phyloP scores from a whole-genome alignment of 2,329 filamentous ascomycete species.

The Ascomycota sp. region DNA sequence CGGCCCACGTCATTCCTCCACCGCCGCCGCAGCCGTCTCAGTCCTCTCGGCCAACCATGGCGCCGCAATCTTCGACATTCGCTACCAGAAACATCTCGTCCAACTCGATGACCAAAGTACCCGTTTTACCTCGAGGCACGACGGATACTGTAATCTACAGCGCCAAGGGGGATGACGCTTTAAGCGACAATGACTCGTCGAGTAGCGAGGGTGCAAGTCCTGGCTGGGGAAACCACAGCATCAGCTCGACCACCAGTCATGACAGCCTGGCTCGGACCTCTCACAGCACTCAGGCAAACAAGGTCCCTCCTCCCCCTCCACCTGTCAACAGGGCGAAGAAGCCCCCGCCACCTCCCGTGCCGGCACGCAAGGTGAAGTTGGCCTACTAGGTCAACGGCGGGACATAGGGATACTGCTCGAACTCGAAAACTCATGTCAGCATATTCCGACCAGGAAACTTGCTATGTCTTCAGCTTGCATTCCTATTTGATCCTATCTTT shows the following conservation, averaged over 20 bases:
- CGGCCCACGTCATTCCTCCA: conserved; percentile 9
- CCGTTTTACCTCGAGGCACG: conserved; percentile 23
- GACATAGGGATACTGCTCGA: no score
- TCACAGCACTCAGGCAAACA: conserved; percentile 20
- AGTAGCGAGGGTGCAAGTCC: conserved; percentile 29
- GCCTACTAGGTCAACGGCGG: no score
- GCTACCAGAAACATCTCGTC: conserved; percentile 10
- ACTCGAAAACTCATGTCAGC: no score
- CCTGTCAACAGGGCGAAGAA: conserved; percentile 25
- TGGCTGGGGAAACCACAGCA: conserved; percentile 27
- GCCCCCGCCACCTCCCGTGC: conserved; percentile 15
- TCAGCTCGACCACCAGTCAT: conserved; percentile 35
- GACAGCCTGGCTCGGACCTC: conserved; percentile 20
- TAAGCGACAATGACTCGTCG: conserved; percentile 28
- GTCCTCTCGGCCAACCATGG: conserved; percentile 15
- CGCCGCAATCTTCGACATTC: conserved; percentile 19
- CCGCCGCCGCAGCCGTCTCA: conserved; percentile 13
- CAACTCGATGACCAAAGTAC: conserved; percentile 8
- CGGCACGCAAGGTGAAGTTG: conserved; percentile 10
- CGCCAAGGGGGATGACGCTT: conserved; percentile 21
- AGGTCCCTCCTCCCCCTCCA: conserved; percentile 32
- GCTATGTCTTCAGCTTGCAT: no score
- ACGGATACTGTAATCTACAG: conserved; percentile 13
- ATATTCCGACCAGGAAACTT: no score
- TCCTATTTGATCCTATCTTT: no score